Base-by-base conservation (phyloP, 306 rosid genomes). In the Lathyrus tuberosus region DNA sequence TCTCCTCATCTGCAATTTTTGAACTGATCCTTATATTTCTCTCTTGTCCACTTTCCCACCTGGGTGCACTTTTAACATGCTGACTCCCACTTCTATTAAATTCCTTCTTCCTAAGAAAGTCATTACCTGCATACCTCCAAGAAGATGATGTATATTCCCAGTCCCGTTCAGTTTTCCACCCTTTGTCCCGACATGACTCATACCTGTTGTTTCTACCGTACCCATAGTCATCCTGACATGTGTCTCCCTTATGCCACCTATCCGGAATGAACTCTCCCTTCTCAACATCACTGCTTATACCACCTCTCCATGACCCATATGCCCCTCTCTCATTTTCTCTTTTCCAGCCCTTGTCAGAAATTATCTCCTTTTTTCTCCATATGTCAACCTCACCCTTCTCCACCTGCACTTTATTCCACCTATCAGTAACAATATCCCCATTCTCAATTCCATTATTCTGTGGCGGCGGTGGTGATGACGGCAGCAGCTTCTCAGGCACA, bases 251-350 rank as follows among this genome's bases (percentile, higher is more conserved):
- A 53, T 95, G 86, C 99, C 99, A 89, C 63, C 93, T 86, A 53
- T 91, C 96, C 5, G 96, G 92, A 83, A 95, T 75, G 70, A 85
- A 87, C 72, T 95, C 99, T 51, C 96, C 99, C 79, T 80, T 86
- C 80, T 95, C 99, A 42, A 87, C 48, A 40, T 86, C 99, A 78
- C 89, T 91, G 63, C 84, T 84, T 9, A 67, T 76, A 12, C 58
- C 71, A 66, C 79, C 76, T 69, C 97, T 84, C 87, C 92, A 79
- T 3, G 83, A 73, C 43, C 87, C 80, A 28, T 73, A 75, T 17
- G 86, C 80, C 33, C 80, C 80, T 54, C 68, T 84, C 37, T 82
- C 92, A 51, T 71, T 60, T 56, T 85, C 91, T 8, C 76, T 87
- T 52, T 57, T 87, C 76, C 95, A 76, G 60, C 63, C 75, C 70